A percentile compares a stretch with the other conserved stretches of the same genome.
Conservation (phyloP, 208 protist genomes). For the Leishmania tarentolae region DNA sequence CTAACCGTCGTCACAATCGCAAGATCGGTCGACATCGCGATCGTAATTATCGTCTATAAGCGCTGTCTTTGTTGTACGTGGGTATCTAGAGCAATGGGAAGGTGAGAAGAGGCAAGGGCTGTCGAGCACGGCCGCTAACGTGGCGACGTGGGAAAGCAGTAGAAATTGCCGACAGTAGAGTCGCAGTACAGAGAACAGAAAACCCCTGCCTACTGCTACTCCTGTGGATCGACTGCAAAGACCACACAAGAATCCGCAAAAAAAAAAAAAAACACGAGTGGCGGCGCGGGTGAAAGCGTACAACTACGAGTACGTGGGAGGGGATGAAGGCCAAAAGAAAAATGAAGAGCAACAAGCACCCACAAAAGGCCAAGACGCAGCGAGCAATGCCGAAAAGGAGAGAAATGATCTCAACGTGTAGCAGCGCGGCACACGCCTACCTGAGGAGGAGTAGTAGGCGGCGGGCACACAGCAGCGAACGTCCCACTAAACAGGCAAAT, state of each 20-base stretch:
- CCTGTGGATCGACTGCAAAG: neutral
- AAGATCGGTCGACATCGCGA: constrained; percentile 28
- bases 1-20: constrained; percentile 69
- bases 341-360: neutral
- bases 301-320: neutral
- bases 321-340: neutral
- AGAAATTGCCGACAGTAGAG: neutral
- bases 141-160: neutral
- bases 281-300: neutral
- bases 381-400: neutral
- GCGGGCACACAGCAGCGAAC: neutral
- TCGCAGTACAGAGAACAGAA: neutral
- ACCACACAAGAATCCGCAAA: neutral
- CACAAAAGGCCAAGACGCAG: neutral
- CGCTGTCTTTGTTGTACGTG: neutral
- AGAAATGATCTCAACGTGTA: too few species aligned
- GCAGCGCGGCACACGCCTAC: neutral
- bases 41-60: neutral
- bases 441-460: neutral
- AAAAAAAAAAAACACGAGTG: neutral
- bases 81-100: neutral
- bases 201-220: neutral
- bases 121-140: neutral
- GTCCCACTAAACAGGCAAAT: neutral
- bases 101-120: neutral